Evolutionary conservation across 352 stramenopile species (phyloP), one percentile per base, ranked within the genome.

Genomic region (Phytophthora sojae): DNA sequence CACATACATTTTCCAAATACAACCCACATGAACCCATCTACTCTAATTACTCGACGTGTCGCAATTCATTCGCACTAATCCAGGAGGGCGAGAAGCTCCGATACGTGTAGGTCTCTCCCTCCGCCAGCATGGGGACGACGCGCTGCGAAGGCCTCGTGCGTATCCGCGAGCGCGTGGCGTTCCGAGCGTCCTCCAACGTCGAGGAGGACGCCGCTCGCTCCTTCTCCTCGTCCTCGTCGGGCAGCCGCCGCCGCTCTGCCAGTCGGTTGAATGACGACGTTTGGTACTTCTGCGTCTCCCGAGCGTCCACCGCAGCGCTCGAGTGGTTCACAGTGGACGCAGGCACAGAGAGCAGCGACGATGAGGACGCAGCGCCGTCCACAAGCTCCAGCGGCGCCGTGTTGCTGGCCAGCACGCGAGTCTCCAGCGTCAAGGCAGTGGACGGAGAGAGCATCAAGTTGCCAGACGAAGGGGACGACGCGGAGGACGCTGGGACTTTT

Each of bases 231-330:
- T 65, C 49, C 17, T 57, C 55, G 50, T 45, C 56, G 37, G 37
- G 25, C 54, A 45, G 56, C 4, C 69, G 67, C 29, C 67, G 52
- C 29, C 67, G 52, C 47, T 68, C 69, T 17, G 44, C 49, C 1
- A 56, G 51, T 5, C 64, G 67, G 2, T 45, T 89, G 42, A 73
- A 57, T 11, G 79, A 87, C 44, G 78, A 82, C 30, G 61, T 79
- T 47, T 89, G 81, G 81, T 87, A 89, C 65, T 80, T 86, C 37
- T 87, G 79, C 61, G 66, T 81, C 49, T 50, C 68, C 2, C 54
- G 32, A 11, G 52, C 67, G n/a, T 51, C 64, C 47, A 17, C 54
- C 9, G 49, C 69, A 11, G 47, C 61, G 44, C 64, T 88, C 37
- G 66, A 83, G 60, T 88, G 81, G 81, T 81, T 85, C 35, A 76